Conservation (phyloP, 805 yeast genomes). For the Brettanomyces naardenensis region DNA sequence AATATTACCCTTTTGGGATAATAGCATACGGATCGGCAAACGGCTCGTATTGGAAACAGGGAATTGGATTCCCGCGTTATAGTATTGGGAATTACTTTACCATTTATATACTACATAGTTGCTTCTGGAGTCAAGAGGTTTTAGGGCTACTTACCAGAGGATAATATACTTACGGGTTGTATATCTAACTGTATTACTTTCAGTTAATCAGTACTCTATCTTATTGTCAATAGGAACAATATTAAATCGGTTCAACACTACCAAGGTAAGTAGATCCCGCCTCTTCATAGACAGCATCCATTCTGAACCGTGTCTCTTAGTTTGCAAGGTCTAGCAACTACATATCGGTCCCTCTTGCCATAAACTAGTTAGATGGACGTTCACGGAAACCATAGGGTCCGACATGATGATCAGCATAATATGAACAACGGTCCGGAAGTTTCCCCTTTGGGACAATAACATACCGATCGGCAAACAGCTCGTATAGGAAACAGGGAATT, state of each 20-base stretch:
- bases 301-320: not conserved
- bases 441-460: too few species aligned
- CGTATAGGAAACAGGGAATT: too few species aligned
- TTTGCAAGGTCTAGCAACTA: not conserved
- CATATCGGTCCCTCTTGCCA: not conserved
- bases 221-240: too few species aligned
- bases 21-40: too few species aligned
- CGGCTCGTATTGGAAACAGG: too few species aligned
- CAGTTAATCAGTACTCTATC: not conserved
- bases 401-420: not conserved
- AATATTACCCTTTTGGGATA: too few species aligned
- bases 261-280: not conserved
- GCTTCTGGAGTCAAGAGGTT: not conserved
- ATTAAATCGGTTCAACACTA: not conserved
- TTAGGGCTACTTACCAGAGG: not conserved
- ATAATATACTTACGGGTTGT: not conserved
- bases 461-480: too few species aligned
- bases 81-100: too few species aligned
- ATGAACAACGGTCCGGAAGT: too few species aligned
- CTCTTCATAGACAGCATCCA: not conserved
- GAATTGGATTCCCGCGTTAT: too few species aligned
- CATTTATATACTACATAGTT: too few species aligned
- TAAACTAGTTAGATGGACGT: not conserved
- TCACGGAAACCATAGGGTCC: not conserved
- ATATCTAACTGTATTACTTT: not conserved